Evolutionary conservation across 1,284 basidiomycete genomes (phyloP).

Genomic region (Rhodotorula sp.): DNA sequence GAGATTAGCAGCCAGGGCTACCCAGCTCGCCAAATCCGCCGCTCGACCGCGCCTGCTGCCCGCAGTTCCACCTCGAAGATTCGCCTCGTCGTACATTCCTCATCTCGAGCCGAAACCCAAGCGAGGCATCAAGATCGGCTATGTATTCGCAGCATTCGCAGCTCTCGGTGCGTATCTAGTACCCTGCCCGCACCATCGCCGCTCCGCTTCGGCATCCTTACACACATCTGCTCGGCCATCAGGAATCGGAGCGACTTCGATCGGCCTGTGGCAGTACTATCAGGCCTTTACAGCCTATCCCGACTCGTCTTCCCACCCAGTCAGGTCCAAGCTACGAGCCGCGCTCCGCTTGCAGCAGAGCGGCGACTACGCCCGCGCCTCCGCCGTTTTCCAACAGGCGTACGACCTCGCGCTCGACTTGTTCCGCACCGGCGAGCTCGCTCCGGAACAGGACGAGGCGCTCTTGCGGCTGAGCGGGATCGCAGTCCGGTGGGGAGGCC

Average conservation of each 20-base stretch:
- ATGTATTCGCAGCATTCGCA: conserved; percentile 30
- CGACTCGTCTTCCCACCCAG: conserved; percentile 19
- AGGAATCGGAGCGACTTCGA: conserved; percentile 35
- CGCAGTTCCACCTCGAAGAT: background rate
- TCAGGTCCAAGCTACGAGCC: conserved; percentile 35
- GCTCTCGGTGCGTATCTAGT: conserved; percentile 22
- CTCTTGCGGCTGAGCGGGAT: conserved; percentile 31
- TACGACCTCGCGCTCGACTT: conserved; percentile 31
- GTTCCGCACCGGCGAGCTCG: conserved; percentile 9
- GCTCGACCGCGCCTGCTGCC: background rate
- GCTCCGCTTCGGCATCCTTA: background rate
- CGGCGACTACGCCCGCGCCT: conserved; percentile 16
- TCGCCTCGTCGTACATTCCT: conserved; percentile 17
- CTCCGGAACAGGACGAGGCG: conserved; percentile 8
- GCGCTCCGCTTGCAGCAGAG: conserved; percentile 23
- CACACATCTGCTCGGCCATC: background rate
- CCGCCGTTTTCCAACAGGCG: conserved; percentile 27
- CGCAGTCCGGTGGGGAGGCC: conserved; percentile 32
- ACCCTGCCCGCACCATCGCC: too few relatives aligned
- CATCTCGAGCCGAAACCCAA: conserved; percentile 11
- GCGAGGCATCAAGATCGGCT: conserved; percentile 30
- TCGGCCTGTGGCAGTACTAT: conserved; percentile 39
- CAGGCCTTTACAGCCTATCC: conserved; percentile 36
- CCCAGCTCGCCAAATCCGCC: background rate
- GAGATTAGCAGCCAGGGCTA: background rate